Evolutionary conservation across 2,329 filamentous ascomycete genomes (phyloP), one percentile per base, ranked within the genome.

Genomic region (Apiospora aurea): DNA sequence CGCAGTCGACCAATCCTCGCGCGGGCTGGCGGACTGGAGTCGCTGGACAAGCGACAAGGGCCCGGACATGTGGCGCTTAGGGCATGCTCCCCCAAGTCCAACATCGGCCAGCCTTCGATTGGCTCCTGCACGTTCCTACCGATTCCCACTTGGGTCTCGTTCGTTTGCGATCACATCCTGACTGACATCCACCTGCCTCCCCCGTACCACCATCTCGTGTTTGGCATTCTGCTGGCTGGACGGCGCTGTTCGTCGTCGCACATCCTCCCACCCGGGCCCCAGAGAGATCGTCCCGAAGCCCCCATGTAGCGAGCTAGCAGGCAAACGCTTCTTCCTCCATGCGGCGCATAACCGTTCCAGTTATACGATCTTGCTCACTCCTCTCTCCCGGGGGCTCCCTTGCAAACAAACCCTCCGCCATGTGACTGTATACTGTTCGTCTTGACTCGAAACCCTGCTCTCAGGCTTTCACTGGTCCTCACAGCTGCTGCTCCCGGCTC

Each of bases 401-500:
- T 44, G 41, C 64, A 16, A 43, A 34, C 18, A 24, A 46, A n/a
- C 67, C 71, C 38, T 66, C 34, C 34, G n/a, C 34, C 26, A 34
- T 41, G 70, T 49, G 34, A 34, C 18, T 14, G 18, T 26, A 44
- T 53, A 41, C 47, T 24, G 64, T 18, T n/a, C 41, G 18, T 41
- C 38, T 44, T 34, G 64, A 46, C 24, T 26, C 26, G 44, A 47
- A 24, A 14, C 38, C 38, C 44, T 29, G 14, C 34, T 34, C 68
- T 72, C 57, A 70, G 46, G 14, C 34, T 34, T 61, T 72, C 44
- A 72, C 57, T 72, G 71, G 71, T n/a, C 44, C 57, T 69, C 70
- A 18, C 46, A 38, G 70, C 51, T 72, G 43, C 44, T 51, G 21
- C 53, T 57, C 46, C 61, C 68, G 46, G 46, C 47, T 18, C 26